Evolutionary conservation across 1,284 basidiomycete species (phyloP).

Genomic region (Cutaneotrichosporon daszewskae): DNA sequence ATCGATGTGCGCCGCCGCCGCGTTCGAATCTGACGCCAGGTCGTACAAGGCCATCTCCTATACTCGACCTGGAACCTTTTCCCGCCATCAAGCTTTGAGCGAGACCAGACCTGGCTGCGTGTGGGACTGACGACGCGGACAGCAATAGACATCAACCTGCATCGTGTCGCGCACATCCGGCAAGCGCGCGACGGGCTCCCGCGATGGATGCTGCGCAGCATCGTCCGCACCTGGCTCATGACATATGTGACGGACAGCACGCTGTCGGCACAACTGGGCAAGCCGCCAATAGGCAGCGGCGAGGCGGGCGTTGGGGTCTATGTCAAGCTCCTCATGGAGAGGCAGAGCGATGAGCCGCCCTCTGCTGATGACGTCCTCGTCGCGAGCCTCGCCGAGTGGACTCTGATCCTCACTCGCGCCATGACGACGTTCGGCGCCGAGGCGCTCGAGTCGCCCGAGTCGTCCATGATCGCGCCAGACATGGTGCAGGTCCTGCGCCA

Average conservation of each 20-base stretch:
- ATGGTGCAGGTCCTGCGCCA: constrained; percentile 16
- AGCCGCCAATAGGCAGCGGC: too few species aligned
- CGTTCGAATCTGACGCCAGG: background rate
- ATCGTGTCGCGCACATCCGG: constrained; percentile 25
- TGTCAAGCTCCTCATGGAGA: constrained; percentile 9
- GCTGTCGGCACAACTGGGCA: constrained; percentile 26
- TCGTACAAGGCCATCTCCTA: constrained; percentile 31
- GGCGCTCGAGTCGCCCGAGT: constrained; percentile 5
- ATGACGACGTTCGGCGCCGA: constrained; percentile 21
- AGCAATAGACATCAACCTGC: constrained; percentile 35
- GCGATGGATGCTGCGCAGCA: constrained; percentile 19
- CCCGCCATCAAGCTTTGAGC: constrained; percentile 29
- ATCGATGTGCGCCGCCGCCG: too few species aligned
- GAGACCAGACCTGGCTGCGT: constrained; percentile 33
- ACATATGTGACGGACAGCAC: constrained; percentile 26
- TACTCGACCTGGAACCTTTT: constrained; percentile 35
- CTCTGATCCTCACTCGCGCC: constrained; percentile 21
- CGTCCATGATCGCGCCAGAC: constrained; percentile 6
- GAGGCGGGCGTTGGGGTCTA: constrained; percentile 19
- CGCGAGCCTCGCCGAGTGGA: constrained; percentile 29
- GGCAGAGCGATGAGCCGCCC: too few species aligned
- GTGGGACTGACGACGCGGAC: constrained; percentile 27
- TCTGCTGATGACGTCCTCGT: constrained; percentile 25
- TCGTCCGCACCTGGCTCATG: constrained; percentile 32
- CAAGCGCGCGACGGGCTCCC: constrained; percentile 25